These are phyloP conservation scores for Colletotrichum noveboracense DNA, from an alignment of 2,329 filamentous ascomycete genomes.

Conservation along the genomic window DNA sequence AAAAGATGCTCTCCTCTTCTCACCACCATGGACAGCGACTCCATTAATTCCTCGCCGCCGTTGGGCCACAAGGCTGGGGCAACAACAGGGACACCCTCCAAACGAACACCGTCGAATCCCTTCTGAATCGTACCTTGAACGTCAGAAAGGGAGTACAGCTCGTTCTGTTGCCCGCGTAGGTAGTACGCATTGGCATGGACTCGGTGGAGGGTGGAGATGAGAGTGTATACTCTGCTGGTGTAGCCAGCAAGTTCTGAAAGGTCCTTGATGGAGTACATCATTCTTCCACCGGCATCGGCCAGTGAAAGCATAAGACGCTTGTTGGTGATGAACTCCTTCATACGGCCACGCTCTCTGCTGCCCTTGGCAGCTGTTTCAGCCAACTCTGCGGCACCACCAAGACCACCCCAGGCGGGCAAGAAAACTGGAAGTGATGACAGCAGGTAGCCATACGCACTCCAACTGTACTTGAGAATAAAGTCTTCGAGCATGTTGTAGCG, in stretches of 20 bases:
- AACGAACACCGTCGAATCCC: conserved; percentile 90
- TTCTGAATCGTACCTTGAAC: conserved; percentile 93
- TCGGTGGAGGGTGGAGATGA: conserved; percentile 92
- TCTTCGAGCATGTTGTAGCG: conserved; percentile 99
- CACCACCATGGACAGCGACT: conserved; percentile 87
- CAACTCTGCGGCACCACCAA: conserved; percentile 76
- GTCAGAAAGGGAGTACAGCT: conserved; percentile 88
- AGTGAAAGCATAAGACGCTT: conserved; percentile 97
- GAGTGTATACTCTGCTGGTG: conserved; percentile 92
- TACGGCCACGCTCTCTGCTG: conserved; percentile 79
- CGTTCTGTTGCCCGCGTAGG: conserved; percentile 69
- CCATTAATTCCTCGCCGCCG: conserved; percentile 89
- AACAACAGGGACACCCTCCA: conserved; percentile 92
- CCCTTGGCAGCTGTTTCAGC: conserved; percentile 53
- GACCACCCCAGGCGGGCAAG: conserved; percentile 89
- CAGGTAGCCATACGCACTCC: conserved; percentile 97
- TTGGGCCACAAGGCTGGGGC: conserved; percentile 87
- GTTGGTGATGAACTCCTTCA: conserved; percentile 99
- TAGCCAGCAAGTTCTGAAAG: conserved; percentile 94
- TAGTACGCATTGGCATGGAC: conserved; percentile 92
- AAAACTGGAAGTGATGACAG: conserved; percentile 93
- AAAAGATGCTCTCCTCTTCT: conserved; percentile 91
- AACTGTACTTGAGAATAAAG: conserved; percentile 97
- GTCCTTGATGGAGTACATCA: conserved; percentile 99
- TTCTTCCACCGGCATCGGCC: conserved; percentile 92